phyloP scores from a whole-genome alignment of 2,329 filamentous ascomycete species.

The Sarocladiaceae sp. region DNA sequence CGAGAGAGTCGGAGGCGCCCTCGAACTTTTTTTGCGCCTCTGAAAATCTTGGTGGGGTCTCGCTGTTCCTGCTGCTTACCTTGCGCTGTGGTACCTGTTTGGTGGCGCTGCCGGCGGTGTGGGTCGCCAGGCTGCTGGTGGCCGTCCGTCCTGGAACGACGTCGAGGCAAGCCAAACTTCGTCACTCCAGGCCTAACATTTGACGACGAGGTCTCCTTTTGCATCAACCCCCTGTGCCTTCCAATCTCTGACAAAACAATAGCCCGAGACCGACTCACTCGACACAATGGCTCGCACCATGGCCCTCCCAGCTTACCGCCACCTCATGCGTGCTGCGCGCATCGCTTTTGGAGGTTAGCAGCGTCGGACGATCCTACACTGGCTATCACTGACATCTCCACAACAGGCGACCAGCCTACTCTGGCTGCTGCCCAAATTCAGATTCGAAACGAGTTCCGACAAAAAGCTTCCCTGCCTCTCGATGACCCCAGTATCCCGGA shows the following conservation, averaged over 20 bases:
- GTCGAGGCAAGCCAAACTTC: conserved; percentile 1
- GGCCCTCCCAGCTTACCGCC: conserved; percentile 72
- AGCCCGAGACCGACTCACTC: no score
- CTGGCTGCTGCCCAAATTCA: conserved; percentile 65
- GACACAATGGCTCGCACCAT: conserved; percentile 31
- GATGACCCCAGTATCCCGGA: conserved; percentile 50
- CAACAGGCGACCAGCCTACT: conserved; percentile 60
- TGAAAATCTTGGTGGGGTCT: conserved; percentile 4
- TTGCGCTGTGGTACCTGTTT: no score
- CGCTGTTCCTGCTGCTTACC: not conserved
- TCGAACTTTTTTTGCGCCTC: conserved; percentile 7
- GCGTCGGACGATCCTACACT: not conserved
- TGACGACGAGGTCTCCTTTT: no score
- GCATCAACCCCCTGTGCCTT: no score
- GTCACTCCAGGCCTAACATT: not conserved
- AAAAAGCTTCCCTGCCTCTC: conserved; percentile 52
- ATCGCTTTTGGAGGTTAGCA: conserved; percentile 74
- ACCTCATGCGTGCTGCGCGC: conserved; percentile 71
- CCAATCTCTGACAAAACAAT: no score
- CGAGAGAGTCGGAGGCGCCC: conserved; percentile 12
- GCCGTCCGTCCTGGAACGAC: not conserved
- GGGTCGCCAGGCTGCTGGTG: not conserved
- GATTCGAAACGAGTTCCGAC: conserved; percentile 68
- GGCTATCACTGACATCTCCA: not conserved
- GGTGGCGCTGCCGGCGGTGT: not conserved